phyloP scores from a whole-genome alignment of 257 asterid genomes.

The Rhazya stricta region DNA sequence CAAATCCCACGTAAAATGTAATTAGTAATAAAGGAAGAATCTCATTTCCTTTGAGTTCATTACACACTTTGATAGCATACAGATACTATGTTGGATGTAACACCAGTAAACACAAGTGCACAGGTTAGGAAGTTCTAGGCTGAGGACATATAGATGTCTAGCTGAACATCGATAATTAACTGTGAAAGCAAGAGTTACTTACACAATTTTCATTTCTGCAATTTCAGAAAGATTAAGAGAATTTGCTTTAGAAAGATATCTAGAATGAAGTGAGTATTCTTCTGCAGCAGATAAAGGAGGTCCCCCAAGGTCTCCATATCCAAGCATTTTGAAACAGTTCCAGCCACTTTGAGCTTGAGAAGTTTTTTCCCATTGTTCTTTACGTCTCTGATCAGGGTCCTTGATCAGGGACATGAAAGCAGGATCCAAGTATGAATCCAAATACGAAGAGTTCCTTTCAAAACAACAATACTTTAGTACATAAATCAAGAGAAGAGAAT shows the following conservation, averaged over 20 bases:
- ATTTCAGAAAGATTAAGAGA: conserved; percentile 81
- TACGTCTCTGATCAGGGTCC: conserved; percentile 82
- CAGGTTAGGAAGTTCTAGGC: neutral
- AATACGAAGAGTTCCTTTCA: conserved; percentile 59
- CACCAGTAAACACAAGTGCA: neutral
- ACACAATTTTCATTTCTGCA: conserved; percentile 94
- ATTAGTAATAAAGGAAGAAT: neutral
- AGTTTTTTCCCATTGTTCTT: conserved; percentile 89
- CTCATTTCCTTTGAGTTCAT: neutral
- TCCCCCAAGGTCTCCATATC: conserved; percentile 87
- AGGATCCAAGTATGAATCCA: conserved; percentile 88
- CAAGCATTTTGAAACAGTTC: conserved; percentile 66
- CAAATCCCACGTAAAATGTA: neutral
- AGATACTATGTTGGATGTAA: neutral
- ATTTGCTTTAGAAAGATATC: conserved; percentile 94
- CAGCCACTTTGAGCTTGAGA: conserved; percentile 74
- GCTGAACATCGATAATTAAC: neutral
- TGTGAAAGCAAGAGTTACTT: conserved; percentile 23
- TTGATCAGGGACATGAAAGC: conserved; percentile 87
- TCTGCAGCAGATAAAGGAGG: conserved; percentile 87
- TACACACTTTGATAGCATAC: neutral
- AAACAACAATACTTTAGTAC: conserved; percentile 13
- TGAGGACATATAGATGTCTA: neutral
- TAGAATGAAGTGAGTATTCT: conserved; percentile 89
- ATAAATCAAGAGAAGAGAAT: neutral